Evolutionary conservation across 306 rosid genomes (phyloP).

Genomic region (Aeschynomene evenia): DNA sequence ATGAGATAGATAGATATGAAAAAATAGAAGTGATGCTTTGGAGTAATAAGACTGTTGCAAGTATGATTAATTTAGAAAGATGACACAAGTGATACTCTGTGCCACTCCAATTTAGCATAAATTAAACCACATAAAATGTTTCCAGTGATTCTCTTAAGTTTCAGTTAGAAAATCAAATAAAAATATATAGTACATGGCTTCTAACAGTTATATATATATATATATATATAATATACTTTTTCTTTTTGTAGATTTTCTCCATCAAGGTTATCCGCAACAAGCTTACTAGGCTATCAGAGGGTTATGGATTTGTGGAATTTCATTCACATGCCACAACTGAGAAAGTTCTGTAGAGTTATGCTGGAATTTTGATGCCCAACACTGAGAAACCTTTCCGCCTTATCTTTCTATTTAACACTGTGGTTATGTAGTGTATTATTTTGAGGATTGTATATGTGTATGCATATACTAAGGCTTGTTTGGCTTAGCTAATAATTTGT

Average conservation of each 20-base stretch:
- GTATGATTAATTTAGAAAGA: constrained; percentile 9
- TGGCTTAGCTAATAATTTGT: too few species aligned
- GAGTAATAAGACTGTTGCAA: constrained; percentile 32
- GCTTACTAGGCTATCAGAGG: constrained; percentile 86
- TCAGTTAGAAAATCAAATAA: neutral
- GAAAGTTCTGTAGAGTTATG: constrained; percentile 75
- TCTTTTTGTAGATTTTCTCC: constrained; percentile 64
- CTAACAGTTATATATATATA: constrained; percentile 9
- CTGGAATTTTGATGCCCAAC: constrained; percentile 78
- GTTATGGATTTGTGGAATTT: constrained; percentile 93
- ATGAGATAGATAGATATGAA: constrained; percentile 42
- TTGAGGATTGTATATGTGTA: too few species aligned
- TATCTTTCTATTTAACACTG: too few species aligned
- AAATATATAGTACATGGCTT: neutral
- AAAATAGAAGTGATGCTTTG: too few species aligned
- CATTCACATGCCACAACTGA: constrained; percentile 79
- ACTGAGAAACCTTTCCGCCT: constrained; percentile 88
- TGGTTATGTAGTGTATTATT: too few species aligned
- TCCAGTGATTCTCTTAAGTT: neutral
- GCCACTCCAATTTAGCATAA: neutral
- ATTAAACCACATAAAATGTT: constrained; percentile 15
- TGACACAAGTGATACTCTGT: constrained; percentile 15
- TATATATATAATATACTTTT: too few species aligned
- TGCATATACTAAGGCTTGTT: too few species aligned
- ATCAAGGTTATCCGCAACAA: constrained; percentile 89